Base-by-base conservation (phyloP, 352 stramenopile species). In the Pythium graminicola region DNA sequence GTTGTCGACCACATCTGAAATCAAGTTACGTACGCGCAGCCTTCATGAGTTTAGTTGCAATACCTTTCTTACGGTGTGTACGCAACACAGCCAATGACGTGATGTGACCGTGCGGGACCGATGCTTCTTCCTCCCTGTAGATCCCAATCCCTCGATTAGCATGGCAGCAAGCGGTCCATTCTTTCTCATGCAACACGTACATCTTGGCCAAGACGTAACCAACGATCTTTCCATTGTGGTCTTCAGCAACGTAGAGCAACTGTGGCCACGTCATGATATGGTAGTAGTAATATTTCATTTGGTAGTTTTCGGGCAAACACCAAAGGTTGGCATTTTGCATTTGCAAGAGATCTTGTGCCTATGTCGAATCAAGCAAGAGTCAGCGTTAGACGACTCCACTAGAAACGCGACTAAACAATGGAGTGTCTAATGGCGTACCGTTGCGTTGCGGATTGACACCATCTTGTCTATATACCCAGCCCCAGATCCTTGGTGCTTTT, bases 221-320 rank as follows among this genome's bases (percentile, higher is more conserved):
- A 19, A 99, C 97, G 70, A 99, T 99, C 61, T 98, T 97, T 43
- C 95, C 93, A 58, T 96, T 86, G 65, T 96, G 84, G 62, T 99
- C 95, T 69, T 99, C 96, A 0, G 96, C 97, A 23, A 99, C 97
- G 71, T 98, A 98, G 11, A 99, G 86, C 48, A 99, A 81, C 69
- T 99, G 96, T 29, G 97, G 97, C 97, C 97, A 99, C 50, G 93
- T 95, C 54, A 99, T 89, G 59, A 99, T 89, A 71, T 99, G 97
- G 83, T 99, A 99, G 60, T 98, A 98, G 74, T 99, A 99, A 74
- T 99, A 99, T 71, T 99, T 98, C 87, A 99, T 97, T 77, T 98
- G 94, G 73, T 99, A 99, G 74, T 99, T 99, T 69, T 99, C 97
- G 3, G 97, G 97, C 43, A 99, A 81, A 78, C 97, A 99, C 93